Conservation (phyloP, 169 alveolate species). For the Amoebophrya sp. region DNA sequence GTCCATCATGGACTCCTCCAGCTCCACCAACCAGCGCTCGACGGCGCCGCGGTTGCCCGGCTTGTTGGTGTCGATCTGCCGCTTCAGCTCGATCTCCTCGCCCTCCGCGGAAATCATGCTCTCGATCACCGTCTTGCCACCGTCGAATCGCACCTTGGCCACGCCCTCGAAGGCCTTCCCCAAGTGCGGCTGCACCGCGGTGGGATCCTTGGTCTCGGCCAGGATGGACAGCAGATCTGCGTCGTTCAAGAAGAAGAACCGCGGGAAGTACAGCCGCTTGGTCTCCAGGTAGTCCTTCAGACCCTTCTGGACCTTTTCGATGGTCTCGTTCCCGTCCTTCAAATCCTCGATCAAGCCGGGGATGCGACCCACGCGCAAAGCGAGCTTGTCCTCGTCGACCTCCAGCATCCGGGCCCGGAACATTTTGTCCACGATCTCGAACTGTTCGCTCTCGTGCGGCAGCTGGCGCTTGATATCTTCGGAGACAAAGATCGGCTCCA, state of each 20-base stretch:
- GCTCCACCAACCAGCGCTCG: conserved; percentile 77
- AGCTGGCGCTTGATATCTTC: conserved; percentile 65
- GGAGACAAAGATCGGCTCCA: conserved; percentile 67
- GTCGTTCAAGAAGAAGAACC: conserved; percentile 86
- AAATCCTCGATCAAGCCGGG: conserved; percentile 60
- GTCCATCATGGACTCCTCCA: conserved; percentile 72
- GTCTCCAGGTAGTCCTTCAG: conserved; percentile 83
- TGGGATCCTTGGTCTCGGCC: conserved; percentile 87
- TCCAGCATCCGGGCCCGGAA: conserved; percentile 54
- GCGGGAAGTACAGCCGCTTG: conserved; percentile 76
- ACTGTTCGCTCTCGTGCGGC: conserved; percentile 55
- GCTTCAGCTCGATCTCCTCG: conserved; percentile 63
- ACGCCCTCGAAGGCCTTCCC: conserved; percentile 89
- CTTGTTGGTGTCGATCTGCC: conserved; percentile 30
- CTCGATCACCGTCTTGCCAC: conserved; percentile 59
- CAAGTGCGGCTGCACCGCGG: conserved; percentile 79
- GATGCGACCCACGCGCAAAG: conserved; percentile 60
- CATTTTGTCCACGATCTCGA: conserved; percentile 53
- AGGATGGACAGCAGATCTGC: conserved; percentile 86
- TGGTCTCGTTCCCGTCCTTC: conserved; percentile 66
- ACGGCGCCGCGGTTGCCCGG: conserved; percentile 65
- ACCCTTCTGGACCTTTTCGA: conserved; percentile 74
- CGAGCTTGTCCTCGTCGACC: conserved; percentile 47
- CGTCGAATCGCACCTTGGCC: conserved; percentile 59
- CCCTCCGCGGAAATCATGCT: conserved; percentile 76